Conservation (phyloP, 2,329 filamentous ascomycete genomes). For the Triangularia verruculosa region DNA sequence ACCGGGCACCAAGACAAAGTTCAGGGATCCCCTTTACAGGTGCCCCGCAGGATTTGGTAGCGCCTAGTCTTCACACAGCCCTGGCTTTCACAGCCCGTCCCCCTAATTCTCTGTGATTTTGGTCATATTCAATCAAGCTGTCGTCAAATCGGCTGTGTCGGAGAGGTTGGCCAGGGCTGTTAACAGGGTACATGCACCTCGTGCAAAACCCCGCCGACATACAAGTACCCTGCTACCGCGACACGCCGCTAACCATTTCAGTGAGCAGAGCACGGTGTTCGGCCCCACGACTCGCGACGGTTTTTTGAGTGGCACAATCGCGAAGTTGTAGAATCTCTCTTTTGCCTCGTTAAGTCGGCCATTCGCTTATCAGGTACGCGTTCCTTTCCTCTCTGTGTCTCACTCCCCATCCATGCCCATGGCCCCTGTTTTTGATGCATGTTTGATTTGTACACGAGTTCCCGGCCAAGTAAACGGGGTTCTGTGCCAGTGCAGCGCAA, state of each 20-base stretch:
- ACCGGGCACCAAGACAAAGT: not conserved
- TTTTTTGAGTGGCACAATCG: constrained; percentile 18
- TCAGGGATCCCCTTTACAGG: not conserved
- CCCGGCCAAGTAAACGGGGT: not conserved
- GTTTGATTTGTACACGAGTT: not conserved
- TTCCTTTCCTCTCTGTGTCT: constrained; percentile 21
- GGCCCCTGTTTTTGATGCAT: not conserved
- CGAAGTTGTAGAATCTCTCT: constrained; percentile 21
- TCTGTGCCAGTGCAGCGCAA: not conserved
- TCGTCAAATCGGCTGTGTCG: not conserved
- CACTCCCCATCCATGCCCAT: not conserved
- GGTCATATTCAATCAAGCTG: not conserved
- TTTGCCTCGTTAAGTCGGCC: constrained; percentile 13
- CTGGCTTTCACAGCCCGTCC: not conserved
- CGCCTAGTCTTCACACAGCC: not conserved
- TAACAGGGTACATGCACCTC: constrained; percentile 17
- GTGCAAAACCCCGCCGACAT: not conserved
- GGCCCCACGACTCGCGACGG: constrained; percentile 18
- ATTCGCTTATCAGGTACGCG: constrained; percentile 27
- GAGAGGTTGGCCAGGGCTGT: constrained; percentile 2
- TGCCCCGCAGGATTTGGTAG: not conserved
- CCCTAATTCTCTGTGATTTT: not conserved
- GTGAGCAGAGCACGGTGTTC: constrained; percentile 10
- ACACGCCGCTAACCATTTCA: constrained; percentile 24
- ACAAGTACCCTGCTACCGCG: constrained; percentile 24